Base-by-base conservation (phyloP, 176 grass and related monocot species). In the Triticum timopheevii region DNA sequence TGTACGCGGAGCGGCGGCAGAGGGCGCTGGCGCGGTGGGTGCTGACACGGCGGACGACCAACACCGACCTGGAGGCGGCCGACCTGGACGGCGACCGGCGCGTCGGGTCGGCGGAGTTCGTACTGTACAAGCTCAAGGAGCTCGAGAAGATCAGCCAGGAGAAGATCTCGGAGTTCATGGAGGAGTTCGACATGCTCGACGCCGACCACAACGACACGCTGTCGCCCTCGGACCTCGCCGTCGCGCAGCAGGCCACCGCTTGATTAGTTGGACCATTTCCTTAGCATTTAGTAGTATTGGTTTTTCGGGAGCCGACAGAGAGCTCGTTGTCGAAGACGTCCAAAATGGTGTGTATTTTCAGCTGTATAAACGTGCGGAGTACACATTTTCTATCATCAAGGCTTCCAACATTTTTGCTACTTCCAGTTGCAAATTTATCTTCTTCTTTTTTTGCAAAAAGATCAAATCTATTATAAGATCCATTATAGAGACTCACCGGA, bases 131-230 rank as follows among this genome's bases (percentile, higher is more conserved):
- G 42, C 42, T 44, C 8, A 44, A 44, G 42, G 42, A 44, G 42
- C 42, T 44, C 42, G 10, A 10, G 5, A 92, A 90, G 89, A 88
- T 97, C 30, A 83, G 62, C 45, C 85, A 94, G 75, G 87, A 93
- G 9, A 91, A 97, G 17, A 79, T 97, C 22, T 23, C 84, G 0
- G 54, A 44, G 13, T 89, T 98, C 59, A 13, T 91, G 35, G 86
- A 98, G 28, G 93, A 93, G 65, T 98, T 98, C n/a, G 80, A 92
- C 54, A 47, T 59, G 25, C 95, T 93, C 8, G 95, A 98, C 75
- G 80, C 39, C 30, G 91, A 95, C 54, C 58, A 90, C 35, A 93
- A 89, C 2, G 95, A 89, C 47, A 88, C 77, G 10, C 69, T 97
- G 22, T 91, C 95, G 4, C 50, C 83, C 13, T 35, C 49, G 1